Evolutionary conservation across 495 filamentous ascomycete genomes (phyloP), one percentile per base, ranked within the genome.

Genomic region (Daldinia concentrica): DNA sequence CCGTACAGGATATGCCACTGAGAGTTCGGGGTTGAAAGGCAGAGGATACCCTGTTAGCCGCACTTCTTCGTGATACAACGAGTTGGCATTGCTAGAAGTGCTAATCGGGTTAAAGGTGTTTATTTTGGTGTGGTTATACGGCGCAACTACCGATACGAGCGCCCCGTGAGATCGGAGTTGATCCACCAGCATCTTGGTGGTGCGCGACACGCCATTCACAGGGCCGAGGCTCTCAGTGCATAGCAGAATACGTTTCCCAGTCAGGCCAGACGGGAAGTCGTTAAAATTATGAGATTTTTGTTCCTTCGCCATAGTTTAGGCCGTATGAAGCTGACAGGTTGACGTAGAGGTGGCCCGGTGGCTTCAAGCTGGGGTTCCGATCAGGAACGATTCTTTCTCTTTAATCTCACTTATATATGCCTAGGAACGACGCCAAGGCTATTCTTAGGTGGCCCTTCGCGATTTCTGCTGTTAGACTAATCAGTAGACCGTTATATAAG

Each of bases 181-280:
- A 69, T 88, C 83, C 24, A 90, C 83, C 24, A 91, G 79, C 79
- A 85, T 87, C 72, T 84, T 79, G 2, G 89, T 90, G 0, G 87
- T 91, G 48, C 86, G 81, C 73, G 85, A 88, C 48, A 91, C 89
- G 17, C 89, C 88, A 72, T 91, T 91, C 65, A 90, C 86, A 0
- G 87, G 89, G 27, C 88, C 89, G 67, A 89, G 86, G 15, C 87
- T 89, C 72, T 91, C 89, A 8, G 88, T 89, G 30, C 87, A 88
- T 34, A 90, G 80, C 3, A 91, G 78, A 64, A 90, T 79, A 68
- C 83, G 82, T 74, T 85, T 87, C 32, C 85, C 85, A 7, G 79
- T 66, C 22, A 90, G 78, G 12, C 77, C 73, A n/a, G 69, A 64
- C 1, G 88, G 88, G 62, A 81, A 82, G 8, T 50, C 37, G 30